Evolutionary conservation across 495 filamentous ascomycete genomes (phyloP).

Genomic region (Thermothielavioides terrestris): DNA sequence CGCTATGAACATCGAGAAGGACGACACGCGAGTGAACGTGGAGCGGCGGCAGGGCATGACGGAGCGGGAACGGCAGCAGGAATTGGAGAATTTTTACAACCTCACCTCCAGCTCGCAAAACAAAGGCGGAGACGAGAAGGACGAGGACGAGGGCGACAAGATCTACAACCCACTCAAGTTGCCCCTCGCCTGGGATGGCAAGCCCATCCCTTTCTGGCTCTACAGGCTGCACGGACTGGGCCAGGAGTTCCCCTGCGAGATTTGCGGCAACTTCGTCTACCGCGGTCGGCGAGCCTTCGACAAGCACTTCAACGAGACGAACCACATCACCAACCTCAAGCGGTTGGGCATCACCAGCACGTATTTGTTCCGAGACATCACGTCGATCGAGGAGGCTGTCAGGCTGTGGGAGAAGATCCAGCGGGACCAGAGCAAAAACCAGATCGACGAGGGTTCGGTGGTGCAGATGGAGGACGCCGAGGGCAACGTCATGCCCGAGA

Average conservation of each 20-base stretch:
- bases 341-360: conserved; percentile 91
- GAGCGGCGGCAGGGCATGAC: conserved; percentile 95
- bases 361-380: conserved; percentile 88
- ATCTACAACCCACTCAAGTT: conserved; percentile 96
- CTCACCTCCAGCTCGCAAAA: conserved; percentile 32
- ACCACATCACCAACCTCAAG: conserved; percentile 86
- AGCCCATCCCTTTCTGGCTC: conserved; percentile 97
- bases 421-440: conserved; percentile 71
- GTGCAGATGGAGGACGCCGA: conserved; percentile 98
- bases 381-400: conserved; percentile 76
- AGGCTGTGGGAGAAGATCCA: conserved; percentile 90
- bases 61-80: conserved; percentile 84
- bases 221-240: conserved; percentile 95
- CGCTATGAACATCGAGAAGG: conserved; percentile 67
- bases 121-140: conserved; percentile 36
- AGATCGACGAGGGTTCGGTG: conserved; percentile 65
- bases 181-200: conserved; percentile 93
- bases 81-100: conserved; percentile 77
- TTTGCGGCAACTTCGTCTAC: conserved; percentile 97
- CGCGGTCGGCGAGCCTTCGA: conserved; percentile 93
- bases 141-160: conserved; percentile 57
- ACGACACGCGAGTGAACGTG: conserved; percentile 83
- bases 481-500: conserved; percentile 97
- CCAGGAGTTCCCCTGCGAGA: conserved; percentile 90
- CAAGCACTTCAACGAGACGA: conserved; percentile 92